Conservation (phyloP, 805 yeast species). For the Yamadazyma scolyti region DNA sequence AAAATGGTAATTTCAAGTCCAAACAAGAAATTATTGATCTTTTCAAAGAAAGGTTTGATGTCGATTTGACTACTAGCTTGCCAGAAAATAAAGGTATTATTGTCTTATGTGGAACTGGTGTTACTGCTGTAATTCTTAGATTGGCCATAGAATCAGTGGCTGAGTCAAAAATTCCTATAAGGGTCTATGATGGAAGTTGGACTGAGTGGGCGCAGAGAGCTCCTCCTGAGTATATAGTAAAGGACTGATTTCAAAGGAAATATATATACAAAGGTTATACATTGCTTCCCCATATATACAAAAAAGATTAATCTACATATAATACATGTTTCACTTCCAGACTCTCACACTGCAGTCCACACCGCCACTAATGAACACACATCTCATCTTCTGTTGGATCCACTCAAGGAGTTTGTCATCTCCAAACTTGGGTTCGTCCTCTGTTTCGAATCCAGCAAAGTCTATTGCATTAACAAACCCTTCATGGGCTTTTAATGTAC, state of each 20-base stretch:
- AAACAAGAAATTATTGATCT: constrained; percentile 43
- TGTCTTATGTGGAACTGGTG: constrained; percentile 95
- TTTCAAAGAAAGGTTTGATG: constrained; percentile 34
- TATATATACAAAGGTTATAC: too few species aligned
- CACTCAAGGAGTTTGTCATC: constrained; percentile 22
- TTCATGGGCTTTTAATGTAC: constrained; percentile 59
- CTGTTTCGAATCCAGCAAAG: constrained; percentile 44
- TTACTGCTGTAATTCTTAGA: constrained; percentile 85
- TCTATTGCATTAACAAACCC: constrained; percentile 67
- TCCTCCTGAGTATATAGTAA: constrained; percentile 49
- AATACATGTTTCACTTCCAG: constrained; percentile 38
- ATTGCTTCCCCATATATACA: too few species aligned
- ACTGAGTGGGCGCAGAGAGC: constrained; percentile 82
- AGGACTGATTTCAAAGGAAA: too few species aligned
- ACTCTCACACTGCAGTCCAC: constrained; percentile 53
- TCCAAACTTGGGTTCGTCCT: constrained; percentile 4
- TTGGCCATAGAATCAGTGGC: constrained; percentile 51
- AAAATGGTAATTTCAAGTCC: constrained; percentile 44
- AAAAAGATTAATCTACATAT: background rate
- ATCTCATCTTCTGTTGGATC: constrained; percentile 50
- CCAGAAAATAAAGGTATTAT: constrained; percentile 56
- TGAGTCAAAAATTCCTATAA: constrained; percentile 32
- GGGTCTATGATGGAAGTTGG: constrained; percentile 79
- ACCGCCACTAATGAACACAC: constrained; percentile 62
- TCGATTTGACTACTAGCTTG: constrained; percentile 25